Percentiles rank a stretch among this genome's conserved stretches.
phyloP scores from a whole-genome alignment of 2,329 filamentous ascomycete species.

The Hypoxylon sp. region DNA sequence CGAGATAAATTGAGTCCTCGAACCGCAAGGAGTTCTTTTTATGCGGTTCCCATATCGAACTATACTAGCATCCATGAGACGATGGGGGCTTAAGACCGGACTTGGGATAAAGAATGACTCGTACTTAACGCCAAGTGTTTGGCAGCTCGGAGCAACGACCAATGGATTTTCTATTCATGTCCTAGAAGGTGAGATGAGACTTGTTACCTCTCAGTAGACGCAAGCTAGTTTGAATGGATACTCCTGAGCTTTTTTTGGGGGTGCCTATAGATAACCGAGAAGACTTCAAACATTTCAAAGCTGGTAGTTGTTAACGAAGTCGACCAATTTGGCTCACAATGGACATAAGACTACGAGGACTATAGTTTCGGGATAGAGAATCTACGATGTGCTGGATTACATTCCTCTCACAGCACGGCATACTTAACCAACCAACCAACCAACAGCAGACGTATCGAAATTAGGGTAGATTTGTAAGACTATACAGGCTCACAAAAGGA shows the following conservation, averaged over 20 bases:
- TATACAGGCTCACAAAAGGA: slow-evolving; percentile 74
- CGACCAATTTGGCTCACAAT: background rate
- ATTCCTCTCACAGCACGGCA: background rate
- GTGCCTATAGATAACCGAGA: background rate
- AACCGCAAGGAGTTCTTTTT: too few species aligned
- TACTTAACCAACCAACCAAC: background rate
- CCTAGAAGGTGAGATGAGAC: background rate
- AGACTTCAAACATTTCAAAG: background rate
- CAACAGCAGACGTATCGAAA: slow-evolving; percentile 35
- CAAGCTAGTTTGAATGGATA: background rate
- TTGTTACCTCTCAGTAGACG: background rate
- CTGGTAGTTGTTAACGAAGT: background rate
- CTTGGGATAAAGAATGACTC: background rate
- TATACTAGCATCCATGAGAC: background rate
- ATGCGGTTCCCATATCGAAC: too few species aligned
- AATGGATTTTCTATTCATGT: background rate
- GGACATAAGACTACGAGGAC: too few species aligned
- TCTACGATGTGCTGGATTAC: background rate
- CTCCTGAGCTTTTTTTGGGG: background rate
- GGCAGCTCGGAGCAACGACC: background rate
- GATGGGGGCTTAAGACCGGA: background rate
- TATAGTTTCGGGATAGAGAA: background rate
- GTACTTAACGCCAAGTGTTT: background rate
- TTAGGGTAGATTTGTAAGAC: slow-evolving; percentile 60
- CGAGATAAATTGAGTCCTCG: too few species aligned